Evolutionary conservation across 306 rosid genomes (phyloP).

Genomic region (Alnus rubra): DNA sequence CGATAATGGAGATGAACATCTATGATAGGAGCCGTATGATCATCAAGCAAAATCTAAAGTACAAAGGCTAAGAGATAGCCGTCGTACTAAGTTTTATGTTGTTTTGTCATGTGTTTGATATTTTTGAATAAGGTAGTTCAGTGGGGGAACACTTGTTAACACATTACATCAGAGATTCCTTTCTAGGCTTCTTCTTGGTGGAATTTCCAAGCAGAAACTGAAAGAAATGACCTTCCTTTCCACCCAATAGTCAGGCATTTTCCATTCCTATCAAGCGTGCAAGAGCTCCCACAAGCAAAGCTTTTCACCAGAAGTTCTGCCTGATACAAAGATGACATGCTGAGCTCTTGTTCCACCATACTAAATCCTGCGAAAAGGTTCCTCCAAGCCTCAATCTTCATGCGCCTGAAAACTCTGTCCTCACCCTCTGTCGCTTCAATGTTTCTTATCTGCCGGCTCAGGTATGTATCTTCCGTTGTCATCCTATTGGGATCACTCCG

Average conservation of each 20-base stretch:
- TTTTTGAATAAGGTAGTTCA: no score
- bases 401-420: slow-evolving; percentile 49
- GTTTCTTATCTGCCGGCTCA: slow-evolving; percentile 43
- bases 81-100: no score
- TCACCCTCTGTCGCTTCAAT: slow-evolving; percentile 58
- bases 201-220: slow-evolving; percentile 70
- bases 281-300: slow-evolving; percentile 43
- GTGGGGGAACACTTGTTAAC: neutral
- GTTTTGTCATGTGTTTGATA: no score
- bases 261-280: slow-evolving; percentile 49
- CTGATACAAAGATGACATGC: slow-evolving; percentile 49
- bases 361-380: slow-evolving; percentile 51
- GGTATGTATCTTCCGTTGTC: slow-evolving; percentile 42
- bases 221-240: slow-evolving; percentile 66
- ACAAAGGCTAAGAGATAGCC: no score
- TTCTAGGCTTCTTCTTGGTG: neutral
- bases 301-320: slow-evolving; percentile 44
- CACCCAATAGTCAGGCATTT: slow-evolving; percentile 49
- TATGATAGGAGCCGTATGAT: no score
- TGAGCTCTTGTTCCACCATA: slow-evolving; percentile 52
- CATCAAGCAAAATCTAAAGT: no score
- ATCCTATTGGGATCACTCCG: slow-evolving; percentile 38
- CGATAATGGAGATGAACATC: no score
- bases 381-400: slow-evolving; percentile 70
- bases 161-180: neutral